These are phyloP conservation scores for Emydomyces testavorans DNA, from an alignment of 2,329 filamentous ascomycete species.

Conservation along the genomic window DNA sequence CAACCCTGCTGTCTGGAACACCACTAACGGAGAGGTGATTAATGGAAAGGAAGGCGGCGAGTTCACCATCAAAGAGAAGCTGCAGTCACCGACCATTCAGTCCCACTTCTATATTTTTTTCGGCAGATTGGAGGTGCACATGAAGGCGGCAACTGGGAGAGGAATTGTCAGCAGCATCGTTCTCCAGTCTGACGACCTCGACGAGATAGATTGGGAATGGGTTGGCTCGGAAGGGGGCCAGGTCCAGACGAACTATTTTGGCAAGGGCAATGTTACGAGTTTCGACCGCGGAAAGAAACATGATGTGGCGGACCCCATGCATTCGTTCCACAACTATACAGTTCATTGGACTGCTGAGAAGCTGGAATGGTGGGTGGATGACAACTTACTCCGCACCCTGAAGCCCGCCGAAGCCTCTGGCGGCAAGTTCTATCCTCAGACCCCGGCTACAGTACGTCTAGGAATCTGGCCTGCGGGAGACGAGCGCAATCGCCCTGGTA, in stretches of 20 bases:
- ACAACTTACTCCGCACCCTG: constrained; percentile 49
- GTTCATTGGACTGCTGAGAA: constrained; percentile 56
- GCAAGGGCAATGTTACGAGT: constrained; percentile 74
- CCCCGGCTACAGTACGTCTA: constrained; percentile 59
- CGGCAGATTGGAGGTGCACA: constrained; percentile 69
- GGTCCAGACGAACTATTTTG: constrained; percentile 85
- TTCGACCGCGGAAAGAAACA: constrained; percentile 82
- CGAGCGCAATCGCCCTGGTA: constrained; percentile 22
- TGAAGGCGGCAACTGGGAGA: constrained; percentile 74
- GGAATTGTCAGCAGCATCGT: constrained; percentile 91
- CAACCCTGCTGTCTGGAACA: constrained; percentile 59
- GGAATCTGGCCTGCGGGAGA: constrained; percentile 59
- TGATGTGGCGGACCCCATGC: constrained; percentile 47
- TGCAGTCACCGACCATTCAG: constrained; percentile 74
- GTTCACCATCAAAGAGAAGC: constrained; percentile 65
- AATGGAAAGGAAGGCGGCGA: constrained; percentile 61
- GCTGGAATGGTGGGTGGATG: constrained; percentile 56
- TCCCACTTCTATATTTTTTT: constrained; percentile 99
- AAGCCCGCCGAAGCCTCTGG: constrained; percentile 54
- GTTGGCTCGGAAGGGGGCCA: constrained; percentile 27
- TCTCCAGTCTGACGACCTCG: constrained; percentile 80
- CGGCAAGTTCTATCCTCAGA: constrained; percentile 56
- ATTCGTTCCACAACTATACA: constrained; percentile 36
- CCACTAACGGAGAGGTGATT: constrained; percentile 52
- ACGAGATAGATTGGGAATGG: constrained; percentile 80